Base-by-base conservation (phyloP, 257 asterid genomes). In the Rehmannia glutinosa region DNA sequence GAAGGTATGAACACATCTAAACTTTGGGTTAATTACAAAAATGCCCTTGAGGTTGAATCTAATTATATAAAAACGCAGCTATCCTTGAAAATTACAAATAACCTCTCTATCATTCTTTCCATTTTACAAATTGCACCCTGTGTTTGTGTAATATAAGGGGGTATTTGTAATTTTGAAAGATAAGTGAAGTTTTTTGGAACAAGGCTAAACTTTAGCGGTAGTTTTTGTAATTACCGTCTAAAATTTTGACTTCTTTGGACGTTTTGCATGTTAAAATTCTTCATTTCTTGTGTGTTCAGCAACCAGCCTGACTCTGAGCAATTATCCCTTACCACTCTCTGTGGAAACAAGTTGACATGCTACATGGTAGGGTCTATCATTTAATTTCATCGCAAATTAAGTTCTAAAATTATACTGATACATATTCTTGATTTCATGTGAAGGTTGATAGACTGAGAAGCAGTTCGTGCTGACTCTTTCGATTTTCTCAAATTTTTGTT, bases 1-100 rank as follows among this genome's bases (percentile, higher is more conserved):
- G 88, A 86, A 81, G 99, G 97, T 88, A 77, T 12, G 12, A 46
- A 30, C 39, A 43, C 41, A 19, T 36, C 53, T 58, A n/a, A n/a
- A n/a, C n/a, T 38, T 45, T 1, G 11, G 23, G 10, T 11, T 13
- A 50, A 21, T 21, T 50, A 23, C 27, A 46, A 16, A 46, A 16
- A 46, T 16, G 10, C 46, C n/a, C n/a, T n/a, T 41, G 1, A 8
- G 1, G 11, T 8, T 1, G 16, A 8, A 4, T 43, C 19, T 5
- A 28, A 7, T 17, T 47, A 3, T 6, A n/a, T 10, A 28, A 47
- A 47, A 47, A 47, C 55, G 4, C 12, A 7, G 8, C 19, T 17
- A 47, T 47, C 27, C 8, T 47, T 3, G 13, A 47, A 47, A 47
- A 8, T 19, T 47, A 9, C 25, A 8, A 47, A 19, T 47, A 28